phyloP scores from a whole-genome alignment of 352 stramenopile genomes.

The Phytophthora rubi region DNA sequence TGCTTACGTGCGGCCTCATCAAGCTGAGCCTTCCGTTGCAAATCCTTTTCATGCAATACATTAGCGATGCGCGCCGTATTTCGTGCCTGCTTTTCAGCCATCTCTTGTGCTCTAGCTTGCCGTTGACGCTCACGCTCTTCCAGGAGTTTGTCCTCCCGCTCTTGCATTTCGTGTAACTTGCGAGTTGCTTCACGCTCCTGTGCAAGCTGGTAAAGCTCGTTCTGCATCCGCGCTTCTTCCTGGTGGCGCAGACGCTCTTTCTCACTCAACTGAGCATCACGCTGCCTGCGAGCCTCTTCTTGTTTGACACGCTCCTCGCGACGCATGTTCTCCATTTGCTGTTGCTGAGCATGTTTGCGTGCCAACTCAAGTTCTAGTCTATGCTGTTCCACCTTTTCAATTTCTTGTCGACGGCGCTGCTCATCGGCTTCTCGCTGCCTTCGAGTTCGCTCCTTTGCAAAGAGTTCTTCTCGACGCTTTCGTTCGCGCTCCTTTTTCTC shows the following conservation, averaged over 20 bases:
- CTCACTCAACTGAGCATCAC: constrained; percentile 54
- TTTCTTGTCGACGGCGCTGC: constrained; percentile 46
- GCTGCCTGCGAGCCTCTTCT: constrained; percentile 56
- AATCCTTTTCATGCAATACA: constrained; percentile 68
- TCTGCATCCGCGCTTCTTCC: constrained; percentile 61
- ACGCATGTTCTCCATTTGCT: constrained; percentile 50
- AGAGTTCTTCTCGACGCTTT: constrained; percentile 50
- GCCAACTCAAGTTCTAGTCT: constrained; percentile 53
- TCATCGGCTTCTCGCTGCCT: constrained; percentile 67
- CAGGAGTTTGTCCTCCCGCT: constrained; percentile 48
- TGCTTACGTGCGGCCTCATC: constrained; percentile 68
- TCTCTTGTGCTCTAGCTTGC: constrained; percentile 45
- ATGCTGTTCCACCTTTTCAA: constrained; percentile 63
- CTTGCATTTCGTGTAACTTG: constrained; percentile 57
- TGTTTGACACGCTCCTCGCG: constrained; percentile 57
- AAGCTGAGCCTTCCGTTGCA: constrained; percentile 52
- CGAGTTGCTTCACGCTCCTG: constrained; percentile 51
- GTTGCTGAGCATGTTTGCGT: constrained; percentile 46
- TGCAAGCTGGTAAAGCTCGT: constrained; percentile 50
- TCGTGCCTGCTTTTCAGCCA: constrained; percentile 64
- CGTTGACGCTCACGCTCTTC: constrained; percentile 60
- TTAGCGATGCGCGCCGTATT: constrained; percentile 72
- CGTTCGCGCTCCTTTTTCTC: constrained; percentile 59
- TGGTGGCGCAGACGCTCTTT: constrained; percentile 58
- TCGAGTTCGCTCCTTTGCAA: constrained; percentile 44